Base-by-base conservation (phyloP, 768 basidiomycete species). In the Hirschioporus abietinus region DNA sequence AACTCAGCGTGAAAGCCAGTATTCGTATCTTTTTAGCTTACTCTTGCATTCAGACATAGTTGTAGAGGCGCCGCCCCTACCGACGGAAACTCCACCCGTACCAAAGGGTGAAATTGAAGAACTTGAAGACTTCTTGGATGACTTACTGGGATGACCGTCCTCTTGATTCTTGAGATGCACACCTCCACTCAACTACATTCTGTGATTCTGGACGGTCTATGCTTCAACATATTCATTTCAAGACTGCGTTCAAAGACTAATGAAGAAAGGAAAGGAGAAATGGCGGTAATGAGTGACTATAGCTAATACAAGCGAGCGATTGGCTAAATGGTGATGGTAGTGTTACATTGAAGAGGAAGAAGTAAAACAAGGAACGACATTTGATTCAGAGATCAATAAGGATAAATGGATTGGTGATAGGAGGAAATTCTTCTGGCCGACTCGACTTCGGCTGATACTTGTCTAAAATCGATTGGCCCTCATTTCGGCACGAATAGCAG, bases 121-220 rank as follows among this genome's bases (percentile, higher is more conserved):
- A 64, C 86, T 92, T 87, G 83, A 91, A 74, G 88, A 86, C 58
- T 92, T 89, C 71, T 75, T 91, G 30, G 90, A 91, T 67, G 88
- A 90, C 42, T 73, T 91, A 3, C 72, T 91, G 9, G 74, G 74
- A n/a, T 83, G 73, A 78, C 34, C 10, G 24, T 3, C 20, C 58
- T 26, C 9, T 9, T 59, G n/a, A 59, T 3, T 59, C 58, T 26
- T 59, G 20, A 59, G 20, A 59, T 59, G 58, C 58, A 25, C 15
- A 15, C 18, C 23, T 25, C 23, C 60, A 25, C 3, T 61, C 17
- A 61, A 6, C 23, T 24, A 23, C 20, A 7, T 20, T 25, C 24
- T 34, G 60, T 15, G 25, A 25, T 24, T 61, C 20, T 15, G 58
- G 20, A 59, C 20, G 58, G 58, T n/a, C 20, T n/a, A 59, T n/a